Conservation (phyloP, 75 land plant species). For the Picea sitchensis region DNA sequence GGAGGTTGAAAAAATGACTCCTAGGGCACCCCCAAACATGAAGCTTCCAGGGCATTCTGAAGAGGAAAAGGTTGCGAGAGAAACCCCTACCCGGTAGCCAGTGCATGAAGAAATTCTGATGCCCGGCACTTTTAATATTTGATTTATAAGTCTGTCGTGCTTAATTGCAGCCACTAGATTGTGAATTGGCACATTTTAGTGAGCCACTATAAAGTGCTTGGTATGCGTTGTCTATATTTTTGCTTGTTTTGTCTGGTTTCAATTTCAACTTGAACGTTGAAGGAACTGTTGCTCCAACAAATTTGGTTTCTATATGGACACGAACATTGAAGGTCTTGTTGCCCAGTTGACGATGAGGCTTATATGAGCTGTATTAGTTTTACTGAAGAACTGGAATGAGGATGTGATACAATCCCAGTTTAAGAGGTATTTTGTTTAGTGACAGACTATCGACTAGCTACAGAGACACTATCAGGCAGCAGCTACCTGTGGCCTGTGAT, state of each 20-base stretch:
- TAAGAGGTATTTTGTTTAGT: background rate
- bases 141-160: background rate
- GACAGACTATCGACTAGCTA: background rate
- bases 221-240: no score
- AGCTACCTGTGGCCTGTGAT: background rate
- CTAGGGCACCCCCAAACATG: constrained; percentile 18
- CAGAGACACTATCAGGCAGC: background rate
- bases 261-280: no score
- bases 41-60: constrained; percentile 11
- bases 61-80: background rate
- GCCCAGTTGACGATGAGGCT: no score
- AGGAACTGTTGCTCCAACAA: no score
- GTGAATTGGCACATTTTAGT: constrained; percentile 5
- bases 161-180: constrained; percentile 5
- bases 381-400: no score
- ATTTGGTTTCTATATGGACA: no score
- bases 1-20: constrained; percentile 41
- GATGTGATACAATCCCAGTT: no score
- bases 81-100: background rate
- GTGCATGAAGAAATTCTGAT: background rate
- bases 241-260: no score
- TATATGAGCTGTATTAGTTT: no score
- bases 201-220: background rate
- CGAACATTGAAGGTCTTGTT: no score
- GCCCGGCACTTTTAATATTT: background rate